Conservation (phyloP, 2,329 filamentous ascomycete species). For the Aspergillus transmontanensis region DNA sequence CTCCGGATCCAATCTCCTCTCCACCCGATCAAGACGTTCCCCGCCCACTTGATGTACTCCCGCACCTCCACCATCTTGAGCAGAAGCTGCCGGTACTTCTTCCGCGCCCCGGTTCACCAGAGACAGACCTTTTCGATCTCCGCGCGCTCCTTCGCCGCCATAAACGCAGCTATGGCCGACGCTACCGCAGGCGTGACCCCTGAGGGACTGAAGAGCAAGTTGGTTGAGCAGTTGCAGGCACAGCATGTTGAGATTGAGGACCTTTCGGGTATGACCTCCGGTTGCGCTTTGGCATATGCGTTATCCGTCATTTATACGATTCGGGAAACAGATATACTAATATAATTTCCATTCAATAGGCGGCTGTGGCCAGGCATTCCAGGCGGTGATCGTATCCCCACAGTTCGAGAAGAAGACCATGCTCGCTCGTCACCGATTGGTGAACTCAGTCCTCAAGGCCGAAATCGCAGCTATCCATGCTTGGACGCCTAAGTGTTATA, state of each 20-base stretch:
- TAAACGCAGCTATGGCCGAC: slow-evolving; percentile 46
- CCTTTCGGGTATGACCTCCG: slow-evolving; percentile 70
- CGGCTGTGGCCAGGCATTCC: slow-evolving; percentile 71
- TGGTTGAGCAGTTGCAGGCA: slow-evolving; percentile 71
- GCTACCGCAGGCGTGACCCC: slow-evolving; percentile 68
- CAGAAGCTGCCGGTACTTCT: slow-evolving; percentile 44
- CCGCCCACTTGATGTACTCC: slow-evolving; percentile 40
- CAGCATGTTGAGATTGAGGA: slow-evolving; percentile 85
- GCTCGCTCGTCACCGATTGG: slow-evolving; percentile 81
- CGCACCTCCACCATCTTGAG: slow-evolving; percentile 38
- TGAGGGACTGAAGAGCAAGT: slow-evolving; percentile 67
- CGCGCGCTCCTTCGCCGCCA: slow-evolving; percentile 34
- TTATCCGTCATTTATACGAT: background rate
- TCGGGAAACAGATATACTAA: background rate
- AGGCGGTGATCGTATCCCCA: slow-evolving; percentile 70
- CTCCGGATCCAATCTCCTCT: background rate
- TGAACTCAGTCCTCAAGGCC: slow-evolving; percentile 78
- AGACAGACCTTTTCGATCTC: slow-evolving; percentile 36
- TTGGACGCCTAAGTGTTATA: slow-evolving; percentile 93
- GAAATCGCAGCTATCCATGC: slow-evolving; percentile 92
- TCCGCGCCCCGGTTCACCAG: slow-evolving; percentile 31
- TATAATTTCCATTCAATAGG: slow-evolving; percentile 45
- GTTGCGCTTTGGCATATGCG: background rate
- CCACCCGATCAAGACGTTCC: background rate
- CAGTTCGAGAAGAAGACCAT: slow-evolving; percentile 72